A percentile compares a stretch with the other conserved stretches of the same genome.
Evolutionary conservation across 495 filamentous ascomycete species (phyloP).

Genomic region (Daldinia bambusicola): DNA sequence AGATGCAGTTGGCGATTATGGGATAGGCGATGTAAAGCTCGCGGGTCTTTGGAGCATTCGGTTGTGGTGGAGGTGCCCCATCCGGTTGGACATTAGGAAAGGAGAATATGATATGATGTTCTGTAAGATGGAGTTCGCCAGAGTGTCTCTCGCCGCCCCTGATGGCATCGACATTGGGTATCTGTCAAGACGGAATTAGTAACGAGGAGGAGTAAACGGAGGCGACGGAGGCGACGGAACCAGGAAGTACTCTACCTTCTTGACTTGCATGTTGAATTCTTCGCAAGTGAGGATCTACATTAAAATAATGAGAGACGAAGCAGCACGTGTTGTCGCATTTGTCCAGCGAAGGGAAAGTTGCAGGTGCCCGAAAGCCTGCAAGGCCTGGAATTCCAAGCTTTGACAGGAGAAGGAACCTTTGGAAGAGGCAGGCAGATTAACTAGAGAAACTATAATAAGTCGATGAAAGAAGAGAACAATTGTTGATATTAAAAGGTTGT

Average conservation of each 20-base stretch:
- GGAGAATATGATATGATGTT: constrained; percentile 47
- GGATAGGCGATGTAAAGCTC: constrained; percentile 95
- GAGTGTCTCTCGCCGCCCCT: constrained; percentile 48
- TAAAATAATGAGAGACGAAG: constrained; percentile 9
- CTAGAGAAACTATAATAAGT: background rate
- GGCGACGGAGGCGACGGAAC: background rate
- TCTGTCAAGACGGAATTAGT: constrained; percentile 36
- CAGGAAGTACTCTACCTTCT: constrained; percentile 30
- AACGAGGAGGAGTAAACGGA: background rate
- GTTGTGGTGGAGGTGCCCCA: constrained; percentile 17
- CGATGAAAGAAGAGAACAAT: constrained; percentile 12
- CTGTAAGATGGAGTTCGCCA: constrained; percentile 48
- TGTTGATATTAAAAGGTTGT: background rate
- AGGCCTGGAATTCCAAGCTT: constrained; percentile 9
- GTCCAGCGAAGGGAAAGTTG: constrained; percentile 25
- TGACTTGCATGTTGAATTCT: constrained; percentile 35
- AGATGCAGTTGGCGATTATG: constrained; percentile 80
- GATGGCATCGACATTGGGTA: constrained; percentile 48
- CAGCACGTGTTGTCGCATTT: constrained; percentile 38
- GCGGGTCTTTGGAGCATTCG: constrained; percentile 62
- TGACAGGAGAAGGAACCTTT: too few species aligned
- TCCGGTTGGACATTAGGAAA: constrained; percentile 34
- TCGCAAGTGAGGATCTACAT: constrained; percentile 16
- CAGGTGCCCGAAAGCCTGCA: constrained; percentile 27
- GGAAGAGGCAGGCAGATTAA: background rate